These are phyloP conservation scores for Phaeolepiota aurea DNA, from an alignment of 768 basidiomycete species.

Conservation along the genomic window DNA sequence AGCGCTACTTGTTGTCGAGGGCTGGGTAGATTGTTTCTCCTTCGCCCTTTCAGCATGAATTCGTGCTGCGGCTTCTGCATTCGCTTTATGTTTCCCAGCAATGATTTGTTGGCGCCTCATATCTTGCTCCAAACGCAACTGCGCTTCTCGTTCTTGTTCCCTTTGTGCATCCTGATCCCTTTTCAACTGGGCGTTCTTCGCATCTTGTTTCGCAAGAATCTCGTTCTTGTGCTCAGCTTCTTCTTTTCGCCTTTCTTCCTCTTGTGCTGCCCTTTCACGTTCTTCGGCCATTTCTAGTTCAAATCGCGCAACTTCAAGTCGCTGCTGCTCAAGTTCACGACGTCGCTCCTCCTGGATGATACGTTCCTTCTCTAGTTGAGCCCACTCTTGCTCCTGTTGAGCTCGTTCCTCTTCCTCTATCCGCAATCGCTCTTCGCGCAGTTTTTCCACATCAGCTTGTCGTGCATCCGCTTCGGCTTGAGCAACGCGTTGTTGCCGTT, in stretches of 20 bases:
- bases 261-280: too few relatives aligned
- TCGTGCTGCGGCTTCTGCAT: constrained; percentile 15
- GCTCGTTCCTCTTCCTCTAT: constrained; percentile 20
- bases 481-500: background rate
- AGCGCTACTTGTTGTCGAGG: too few relatives aligned
- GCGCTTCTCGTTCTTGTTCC: background rate
- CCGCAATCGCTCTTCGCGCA: constrained; percentile 4
- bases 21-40: constrained; percentile 8
- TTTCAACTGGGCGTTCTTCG: background rate
- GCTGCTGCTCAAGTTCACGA: constrained; percentile 10
- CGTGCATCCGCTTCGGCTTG: background rate
- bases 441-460: background rate
- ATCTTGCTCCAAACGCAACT: background rate
- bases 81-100: constrained; percentile 12
- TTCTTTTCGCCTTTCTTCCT: background rate
- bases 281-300: too few relatives aligned
- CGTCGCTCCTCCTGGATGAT: background rate
- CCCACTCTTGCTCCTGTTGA: constrained; percentile 19
- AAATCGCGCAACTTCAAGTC: too few relatives aligned
- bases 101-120: background rate
- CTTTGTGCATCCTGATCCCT: background rate
- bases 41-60: constrained; percentile 18
- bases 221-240: background rate
- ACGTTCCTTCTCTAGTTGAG: background rate
- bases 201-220: background rate